Base-by-base conservation (phyloP, 202 grass and related monocot species). In the Carex sylvatica region DNA sequence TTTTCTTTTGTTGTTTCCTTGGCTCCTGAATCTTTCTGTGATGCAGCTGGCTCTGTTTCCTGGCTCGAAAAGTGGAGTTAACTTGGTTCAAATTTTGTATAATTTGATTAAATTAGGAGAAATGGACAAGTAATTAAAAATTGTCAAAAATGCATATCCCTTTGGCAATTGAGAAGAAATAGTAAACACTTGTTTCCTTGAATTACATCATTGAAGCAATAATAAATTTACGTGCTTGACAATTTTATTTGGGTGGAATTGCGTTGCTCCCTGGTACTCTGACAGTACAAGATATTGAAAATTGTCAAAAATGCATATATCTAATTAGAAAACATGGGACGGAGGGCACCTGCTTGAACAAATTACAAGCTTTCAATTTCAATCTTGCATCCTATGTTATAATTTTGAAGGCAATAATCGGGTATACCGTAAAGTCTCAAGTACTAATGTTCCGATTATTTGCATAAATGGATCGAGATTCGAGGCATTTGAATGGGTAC, bases 181-280 rank as follows among this genome's bases (percentile, higher is more conserved):
- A 35, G 9, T 9, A 44, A 44, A 44, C 40, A 44, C 40, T 44
- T 44, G 40, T 44, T 44, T 9, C 40, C 40, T 44, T 44, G 7
- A 44, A 44, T 9, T 44, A 7, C 40, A 44, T 44, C 40, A 44
- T 44, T 44, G 40, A 44, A 47, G 44, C 44, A 47, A 47, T 47
- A 47, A 47, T 47, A 11, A 47, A 91, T 98, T 47, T 95, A 86
- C 79, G 73, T 93, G 82, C 84, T 90, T 61, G 96, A 92, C 53
- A 90, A 95, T 65, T 58, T 91, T 98, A 28, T 98, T 93, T 85
- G 92, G 96, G 51, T 98, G 92, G 91, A 98, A 95, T 61, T 90
- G 91, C 76, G 53, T 98, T 31, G 91, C 92, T 7, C 96, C 96
- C 76, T 98, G 91, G 91, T 88, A 91, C 59, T 84, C 96, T 70